Conservation (phyloP, 371 early-diverging fungal species). For the Racocetra persica region DNA sequence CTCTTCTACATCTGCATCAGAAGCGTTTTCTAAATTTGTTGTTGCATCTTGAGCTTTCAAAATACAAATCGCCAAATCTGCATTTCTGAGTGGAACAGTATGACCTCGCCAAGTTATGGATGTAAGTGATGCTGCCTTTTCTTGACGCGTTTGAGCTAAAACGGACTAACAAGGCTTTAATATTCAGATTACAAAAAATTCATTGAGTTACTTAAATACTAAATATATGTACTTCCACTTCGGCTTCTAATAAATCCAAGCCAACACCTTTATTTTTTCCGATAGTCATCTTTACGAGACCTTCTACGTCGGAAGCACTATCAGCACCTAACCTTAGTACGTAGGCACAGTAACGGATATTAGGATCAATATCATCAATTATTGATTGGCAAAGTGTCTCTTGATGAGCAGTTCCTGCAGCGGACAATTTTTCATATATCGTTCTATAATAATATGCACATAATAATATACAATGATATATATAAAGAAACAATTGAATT, state of each 20-base stretch:
- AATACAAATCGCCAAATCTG: slow-evolving; percentile 33
- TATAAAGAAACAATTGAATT: slow-evolving; percentile 44
- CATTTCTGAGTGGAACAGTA: slow-evolving; percentile 55
- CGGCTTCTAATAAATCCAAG: slow-evolving; percentile 55
- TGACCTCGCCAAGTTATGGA: slow-evolving; percentile 59
- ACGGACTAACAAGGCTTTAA: slow-evolving; percentile 38
- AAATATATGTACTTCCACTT: slow-evolving; percentile 48
- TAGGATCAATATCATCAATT: slow-evolving; percentile 82
- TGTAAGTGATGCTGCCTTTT: slow-evolving; percentile 52
- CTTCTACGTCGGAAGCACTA: slow-evolving; percentile 56
- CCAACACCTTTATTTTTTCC: slow-evolving; percentile 53
- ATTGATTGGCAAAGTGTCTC: slow-evolving; percentile 73
- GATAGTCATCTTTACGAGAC: slow-evolving; percentile 57
- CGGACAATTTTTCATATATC: slow-evolving; percentile 73
- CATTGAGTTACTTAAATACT: not conserved
- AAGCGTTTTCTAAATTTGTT: slow-evolving; percentile 25
- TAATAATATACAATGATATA: not conserved
- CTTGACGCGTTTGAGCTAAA: slow-evolving; percentile 51
- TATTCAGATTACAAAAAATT: not conserved
- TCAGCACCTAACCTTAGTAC: slow-evolving; percentile 63
- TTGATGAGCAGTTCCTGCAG: slow-evolving; percentile 60
- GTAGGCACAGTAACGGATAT: slow-evolving; percentile 83
- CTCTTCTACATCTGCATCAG: slow-evolving; percentile 27
- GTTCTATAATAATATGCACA: slow-evolving; percentile 50
- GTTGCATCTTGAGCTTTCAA: slow-evolving; percentile 34